Conservation (phyloP, 2,329 filamentous ascomycete species). For the Pyricularia grisea region DNA sequence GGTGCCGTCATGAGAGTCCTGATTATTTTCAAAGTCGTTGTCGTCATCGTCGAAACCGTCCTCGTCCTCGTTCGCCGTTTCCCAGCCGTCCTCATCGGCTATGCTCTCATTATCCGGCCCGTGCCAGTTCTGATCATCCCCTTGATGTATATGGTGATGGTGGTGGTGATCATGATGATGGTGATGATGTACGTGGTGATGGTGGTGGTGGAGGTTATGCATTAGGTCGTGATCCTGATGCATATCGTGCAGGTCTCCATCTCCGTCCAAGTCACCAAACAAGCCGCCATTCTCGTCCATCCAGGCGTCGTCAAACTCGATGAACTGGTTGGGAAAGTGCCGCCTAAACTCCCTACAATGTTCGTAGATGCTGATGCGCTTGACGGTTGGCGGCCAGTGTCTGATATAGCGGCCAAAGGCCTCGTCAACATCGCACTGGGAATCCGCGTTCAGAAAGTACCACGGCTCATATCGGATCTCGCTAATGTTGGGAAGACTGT, state of each 20-base stretch:
- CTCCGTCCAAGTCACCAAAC: slow-evolving; percentile 4
- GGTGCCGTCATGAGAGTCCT: background rate
- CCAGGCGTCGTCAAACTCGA: slow-evolving; percentile 6
- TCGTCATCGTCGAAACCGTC: background rate
- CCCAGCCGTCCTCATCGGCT: slow-evolving; percentile 4
- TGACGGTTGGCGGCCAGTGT: slow-evolving; percentile 13
- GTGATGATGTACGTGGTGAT: background rate
- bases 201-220: background rate
- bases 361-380: slow-evolving; percentile 14
- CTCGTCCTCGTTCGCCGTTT: slow-evolving; percentile 4
- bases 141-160: background rate
- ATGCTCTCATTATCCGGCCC: background rate
- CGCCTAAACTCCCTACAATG: slow-evolving; percentile 8
- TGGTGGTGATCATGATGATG: background rate
- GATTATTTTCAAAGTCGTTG: background rate
- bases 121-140: background rate
- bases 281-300: slow-evolving; percentile 5
- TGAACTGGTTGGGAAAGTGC: slow-evolving; percentile 2
- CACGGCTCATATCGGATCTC: slow-evolving; percentile 14
- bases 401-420: slow-evolving; percentile 12
- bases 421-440: slow-evolving; percentile 4
- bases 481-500: slow-evolving; percentile 11
- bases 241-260: background rate
- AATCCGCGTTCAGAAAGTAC: slow-evolving; percentile 11
- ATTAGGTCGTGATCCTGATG: background rate